Conservation (phyloP, 257 asterid species). For the Mitragyna speciosa region DNA sequence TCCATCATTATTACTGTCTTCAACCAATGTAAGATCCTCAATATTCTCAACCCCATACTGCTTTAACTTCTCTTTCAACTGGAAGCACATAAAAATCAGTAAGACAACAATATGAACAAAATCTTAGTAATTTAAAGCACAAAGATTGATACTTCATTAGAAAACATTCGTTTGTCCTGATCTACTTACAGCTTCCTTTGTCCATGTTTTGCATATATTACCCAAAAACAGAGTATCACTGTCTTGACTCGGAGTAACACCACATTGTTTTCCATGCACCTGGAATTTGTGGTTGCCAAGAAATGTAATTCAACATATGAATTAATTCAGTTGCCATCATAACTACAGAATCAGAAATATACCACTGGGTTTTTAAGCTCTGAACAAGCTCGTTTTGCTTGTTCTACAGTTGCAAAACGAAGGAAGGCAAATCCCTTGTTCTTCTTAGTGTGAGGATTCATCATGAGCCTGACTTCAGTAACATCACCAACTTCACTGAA, state of each 20-base stretch:
- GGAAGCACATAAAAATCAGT: conserved; percentile 54
- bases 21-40: conserved; percentile 92
- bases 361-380: conserved; percentile 91
- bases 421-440: conserved; percentile 97
- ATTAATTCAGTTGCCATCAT: conserved; percentile 28
- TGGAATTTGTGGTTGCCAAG: conserved; percentile 57
- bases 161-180: conserved; percentile 14
- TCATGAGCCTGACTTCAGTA: conserved; percentile 92
- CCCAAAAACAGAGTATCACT: conserved; percentile 96
- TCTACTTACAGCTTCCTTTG: conserved; percentile 88
- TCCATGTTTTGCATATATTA: conserved; percentile 93
- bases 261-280: conserved; percentile 98
- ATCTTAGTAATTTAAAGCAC: conserved; percentile 23
- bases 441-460: conserved; percentile 95
- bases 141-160: conserved; percentile 25
- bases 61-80: conserved; percentile 86
- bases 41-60: conserved; percentile 68
- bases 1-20: conserved; percentile 73
- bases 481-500: conserved; percentile 89
- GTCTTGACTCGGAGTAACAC: conserved; percentile 97
- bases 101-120: conserved; percentile 31
- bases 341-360: conserved; percentile 41
- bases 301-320: conserved; percentile 32
- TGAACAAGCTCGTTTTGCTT: conserved; percentile 87
- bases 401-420: conserved; percentile 92